Base-by-base conservation (phyloP, 2,329 filamentous ascomycete genomes). In the Aspergillus niger region DNA sequence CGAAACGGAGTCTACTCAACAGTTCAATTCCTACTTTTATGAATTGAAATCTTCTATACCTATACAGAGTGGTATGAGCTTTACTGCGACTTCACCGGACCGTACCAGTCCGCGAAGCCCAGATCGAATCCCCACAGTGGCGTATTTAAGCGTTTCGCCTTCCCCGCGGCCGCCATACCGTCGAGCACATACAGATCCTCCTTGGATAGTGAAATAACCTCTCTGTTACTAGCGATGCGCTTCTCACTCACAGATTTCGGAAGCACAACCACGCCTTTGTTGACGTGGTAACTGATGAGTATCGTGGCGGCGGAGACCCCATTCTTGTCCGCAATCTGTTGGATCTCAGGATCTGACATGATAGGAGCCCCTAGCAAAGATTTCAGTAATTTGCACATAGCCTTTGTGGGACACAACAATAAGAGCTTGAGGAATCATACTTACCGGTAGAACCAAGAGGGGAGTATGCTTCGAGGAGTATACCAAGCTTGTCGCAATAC, bases 391-490 rank as follows among this genome's bases (percentile, higher is more conserved):
- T 17, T 15, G 3, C 2, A 15, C 15, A 22, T 11, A 15, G 22
- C 36, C 11, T 30, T 30, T 30, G 28, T 4, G 28, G 8, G 8
- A 30, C 28, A 30, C 28, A 4, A 30, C 8, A 30, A 30, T 6
- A 5, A 10, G 0, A 20, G 17, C 26, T 41, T 3, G 51, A 8
- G n/a, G 10, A 3, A 39, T 15, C 5, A 36, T 10, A 30, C 36
- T 44, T 6, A 58, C 55, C 55, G 6, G 30, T 28, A 13, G 55
- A 58, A 3, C 55, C 55, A 15, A 77, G 67, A n/a, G 74, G 75
- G 28, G 62, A 76, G 63, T 73, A 78, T 8, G 76, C 75, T 30
- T 75, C 72, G 11, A 76, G 69, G n/a, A 73, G 68, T 60, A 79
- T 77, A 6, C 69, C 70, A 39, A 70, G 67, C 20, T 68, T 58